Evolutionary conservation across 441 rosid genomes (phyloP).

Genomic region (Croton laevigatus): DNA sequence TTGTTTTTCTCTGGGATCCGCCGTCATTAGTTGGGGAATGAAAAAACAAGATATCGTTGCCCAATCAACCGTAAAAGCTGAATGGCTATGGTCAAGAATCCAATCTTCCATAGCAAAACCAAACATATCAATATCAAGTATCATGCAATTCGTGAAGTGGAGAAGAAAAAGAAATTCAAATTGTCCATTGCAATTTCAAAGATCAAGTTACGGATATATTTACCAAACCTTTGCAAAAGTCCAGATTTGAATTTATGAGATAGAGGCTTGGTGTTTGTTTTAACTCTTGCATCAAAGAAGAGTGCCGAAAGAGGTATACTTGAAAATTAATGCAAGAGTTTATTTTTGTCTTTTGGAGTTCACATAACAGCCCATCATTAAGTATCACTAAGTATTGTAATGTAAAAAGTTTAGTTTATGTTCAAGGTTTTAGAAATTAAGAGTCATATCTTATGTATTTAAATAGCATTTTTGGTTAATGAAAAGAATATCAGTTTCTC

Average conservation of each 20-base stretch:
- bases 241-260: neutral
- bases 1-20: neutral
- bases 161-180: neutral
- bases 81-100: neutral
- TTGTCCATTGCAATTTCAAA: neutral
- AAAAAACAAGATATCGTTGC: neutral
- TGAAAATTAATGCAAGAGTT: no score
- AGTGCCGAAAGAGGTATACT: neutral
- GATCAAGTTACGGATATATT: neutral
- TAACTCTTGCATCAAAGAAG: neutral
- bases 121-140: neutral
- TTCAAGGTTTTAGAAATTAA: no score
- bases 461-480: no score
- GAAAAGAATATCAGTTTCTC: no score
- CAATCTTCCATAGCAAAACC: neutral
- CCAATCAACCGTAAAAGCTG: neutral
- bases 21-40: neutral
- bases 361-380: no score
- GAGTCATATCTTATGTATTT: no score
- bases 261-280: no score
- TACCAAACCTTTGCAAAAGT: neutral
- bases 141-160: neutral
- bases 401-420: no score
- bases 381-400: no score
- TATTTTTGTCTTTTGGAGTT: no score